These are phyloP conservation scores for Penicillium chermesinum DNA, from an alignment of 495 filamentous ascomycete genomes.

Conservation along the genomic window DNA sequence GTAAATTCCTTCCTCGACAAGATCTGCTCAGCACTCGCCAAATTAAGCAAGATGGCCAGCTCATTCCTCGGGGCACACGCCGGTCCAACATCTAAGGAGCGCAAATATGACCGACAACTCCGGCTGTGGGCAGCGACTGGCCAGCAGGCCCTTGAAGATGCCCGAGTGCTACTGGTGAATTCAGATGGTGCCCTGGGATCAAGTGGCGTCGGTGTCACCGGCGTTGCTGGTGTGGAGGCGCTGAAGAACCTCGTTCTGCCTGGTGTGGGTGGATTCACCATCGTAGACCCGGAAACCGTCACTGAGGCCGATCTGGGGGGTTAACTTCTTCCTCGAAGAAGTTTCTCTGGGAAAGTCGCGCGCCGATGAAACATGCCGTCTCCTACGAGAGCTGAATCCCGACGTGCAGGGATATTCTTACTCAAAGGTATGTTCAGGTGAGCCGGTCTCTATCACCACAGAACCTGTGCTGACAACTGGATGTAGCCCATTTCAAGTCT, in stretches of 20 bases:
- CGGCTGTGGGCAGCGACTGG: slow-evolving; percentile 92
- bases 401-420: slow-evolving; percentile 70
- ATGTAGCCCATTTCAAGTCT: slow-evolving; percentile 36
- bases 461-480: slow-evolving; percentile 7
- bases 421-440: slow-evolving; percentile 33
- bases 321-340: slow-evolving; percentile 94
- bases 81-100: slow-evolving; percentile 78
- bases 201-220: slow-evolving; percentile 49
- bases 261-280: slow-evolving; percentile 90
- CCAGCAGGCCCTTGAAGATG: slow-evolving; percentile 82
- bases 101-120: slow-evolving; percentile 93
- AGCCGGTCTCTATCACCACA: not conserved
- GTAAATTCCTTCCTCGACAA: not conserved
- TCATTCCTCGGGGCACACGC: slow-evolving; percentile 34
- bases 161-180: slow-evolving; percentile 84
- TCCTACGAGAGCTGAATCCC: slow-evolving; percentile 89
- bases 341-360: slow-evolving; percentile 71
- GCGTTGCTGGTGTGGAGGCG: slow-evolving; percentile 82
- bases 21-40: not conserved
- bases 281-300: slow-evolving; percentile 75
- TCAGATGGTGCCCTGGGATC: slow-evolving; percentile 46
- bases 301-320: slow-evolving; percentile 78
- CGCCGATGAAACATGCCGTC: slow-evolving; percentile 67
- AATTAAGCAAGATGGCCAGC: slow-evolving; percentile 29
- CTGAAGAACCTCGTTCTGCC: slow-evolving; percentile 96